Conservation (phyloP, 345 rosid species). For the Citrus trifoliata region DNA sequence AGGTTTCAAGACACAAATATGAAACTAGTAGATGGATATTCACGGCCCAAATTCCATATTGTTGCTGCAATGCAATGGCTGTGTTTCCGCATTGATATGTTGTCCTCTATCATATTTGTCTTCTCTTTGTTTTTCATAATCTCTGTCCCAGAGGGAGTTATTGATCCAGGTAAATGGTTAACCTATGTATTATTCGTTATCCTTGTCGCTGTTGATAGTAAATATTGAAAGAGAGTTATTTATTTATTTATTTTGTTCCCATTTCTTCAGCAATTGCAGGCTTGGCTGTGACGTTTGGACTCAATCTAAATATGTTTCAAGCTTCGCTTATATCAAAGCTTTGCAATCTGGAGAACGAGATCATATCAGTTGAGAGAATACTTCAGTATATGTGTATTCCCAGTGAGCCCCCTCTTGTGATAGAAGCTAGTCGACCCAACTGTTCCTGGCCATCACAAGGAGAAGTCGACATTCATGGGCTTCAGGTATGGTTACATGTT, state of each 20-base stretch:
- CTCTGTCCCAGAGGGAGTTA: slow-evolving; percentile 46
- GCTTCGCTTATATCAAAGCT: slow-evolving; percentile 42
- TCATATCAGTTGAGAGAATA: slow-evolving; percentile 66
- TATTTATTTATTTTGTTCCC: not conserved
- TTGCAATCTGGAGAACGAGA: slow-evolving; percentile 46
- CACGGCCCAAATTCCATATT: slow-evolving; percentile 50
- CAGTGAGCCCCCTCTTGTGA: slow-evolving; percentile 59
- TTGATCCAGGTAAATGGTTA: slow-evolving; percentile 54
- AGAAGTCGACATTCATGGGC: slow-evolving; percentile 41
- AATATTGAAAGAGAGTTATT: not conserved
- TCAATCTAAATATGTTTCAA: slow-evolving; percentile 49
- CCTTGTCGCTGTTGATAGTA: not conserved
- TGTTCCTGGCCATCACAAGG: slow-evolving; percentile 60
- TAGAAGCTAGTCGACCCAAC: slow-evolving; percentile 48
- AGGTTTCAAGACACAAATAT: slow-evolving; percentile 56
- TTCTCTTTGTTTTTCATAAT: slow-evolving; percentile 56
- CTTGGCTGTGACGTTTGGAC: slow-evolving; percentile 52
- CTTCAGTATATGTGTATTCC: slow-evolving; percentile 53
- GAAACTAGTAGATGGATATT: slow-evolving; percentile 46
- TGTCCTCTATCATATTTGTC: slow-evolving; percentile 54
- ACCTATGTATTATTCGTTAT: not conserved
- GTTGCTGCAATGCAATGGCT: slow-evolving; percentile 73
- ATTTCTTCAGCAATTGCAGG: slow-evolving; percentile 47
- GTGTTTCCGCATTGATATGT: slow-evolving; percentile 60
- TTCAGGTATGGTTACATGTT: slow-evolving; percentile 33